Conservation (phyloP, 2,329 filamentous ascomycete species). For the Juglanconis sp. region DNA sequence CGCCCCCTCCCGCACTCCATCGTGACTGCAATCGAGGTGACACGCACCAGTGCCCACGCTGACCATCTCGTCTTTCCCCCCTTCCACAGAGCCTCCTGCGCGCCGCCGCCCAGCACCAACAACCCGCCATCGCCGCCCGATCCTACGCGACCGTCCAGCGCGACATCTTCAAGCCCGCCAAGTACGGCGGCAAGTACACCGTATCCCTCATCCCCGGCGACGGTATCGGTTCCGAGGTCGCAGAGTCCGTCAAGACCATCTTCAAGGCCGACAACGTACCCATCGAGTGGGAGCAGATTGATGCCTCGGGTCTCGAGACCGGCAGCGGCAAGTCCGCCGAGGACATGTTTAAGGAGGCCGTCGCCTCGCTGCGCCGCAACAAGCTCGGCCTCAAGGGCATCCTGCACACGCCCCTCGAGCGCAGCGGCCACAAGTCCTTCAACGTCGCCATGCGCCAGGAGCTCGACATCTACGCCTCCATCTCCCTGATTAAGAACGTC, state of each 20-base stretch:
- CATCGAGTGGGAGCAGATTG: constrained; percentile 95
- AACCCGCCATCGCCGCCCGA: constrained; percentile 41
- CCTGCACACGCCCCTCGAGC: constrained; percentile 93
- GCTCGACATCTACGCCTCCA: constrained; percentile 98
- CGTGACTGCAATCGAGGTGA: constrained; percentile 2
- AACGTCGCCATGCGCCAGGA: constrained; percentile 99
- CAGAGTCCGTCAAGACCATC: constrained; percentile 93
- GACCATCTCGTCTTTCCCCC: background rate
- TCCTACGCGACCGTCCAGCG: constrained; percentile 79
- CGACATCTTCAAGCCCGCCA: constrained; percentile 98
- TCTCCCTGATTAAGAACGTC: constrained; percentile 99
- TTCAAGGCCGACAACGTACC: constrained; percentile 98
- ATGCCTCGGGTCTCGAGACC: constrained; percentile 86
- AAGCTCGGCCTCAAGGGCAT: constrained; percentile 99
- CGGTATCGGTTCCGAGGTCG: constrained; percentile 95
- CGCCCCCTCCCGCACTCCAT: constrained; percentile 1
- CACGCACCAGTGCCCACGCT: constrained; percentile 25
- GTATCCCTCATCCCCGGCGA: constrained; percentile 98
- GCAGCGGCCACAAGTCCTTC: constrained; percentile 98
- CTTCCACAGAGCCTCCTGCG: constrained; percentile 48
- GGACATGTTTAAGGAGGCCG: constrained; percentile 91
- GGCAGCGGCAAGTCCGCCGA: constrained; percentile 70
- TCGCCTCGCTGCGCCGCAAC: constrained; percentile 94
- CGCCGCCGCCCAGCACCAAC: constrained; percentile 44
- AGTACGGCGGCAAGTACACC: constrained; percentile 99